Percentiles rank a stretch among this genome's conserved stretches.
phyloP scores from a whole-genome alignment of 495 filamentous ascomycete genomes.

The Xylaria venustula region DNA sequence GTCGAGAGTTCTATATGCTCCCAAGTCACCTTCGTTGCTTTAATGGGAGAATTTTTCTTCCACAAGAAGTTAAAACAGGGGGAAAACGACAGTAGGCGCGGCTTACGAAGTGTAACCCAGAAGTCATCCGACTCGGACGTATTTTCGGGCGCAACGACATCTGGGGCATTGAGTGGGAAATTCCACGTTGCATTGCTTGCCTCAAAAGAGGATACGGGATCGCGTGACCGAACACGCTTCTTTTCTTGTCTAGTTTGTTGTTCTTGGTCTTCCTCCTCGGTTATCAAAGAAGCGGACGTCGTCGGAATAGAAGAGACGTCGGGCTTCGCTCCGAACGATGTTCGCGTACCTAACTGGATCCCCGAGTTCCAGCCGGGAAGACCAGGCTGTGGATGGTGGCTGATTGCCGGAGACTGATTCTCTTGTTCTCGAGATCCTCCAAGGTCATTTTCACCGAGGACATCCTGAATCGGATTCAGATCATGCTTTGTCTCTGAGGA shows the following conservation, averaged over 20 bases:
- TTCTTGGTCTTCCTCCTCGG: neutral
- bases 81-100: too few relatives aligned
- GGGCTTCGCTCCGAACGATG: slow-evolving; percentile 18
- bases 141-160: neutral
- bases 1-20: too few relatives aligned
- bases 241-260: neutral
- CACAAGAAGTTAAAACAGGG: too few relatives aligned
- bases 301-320: slow-evolving; percentile 9
- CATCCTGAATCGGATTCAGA: neutral
- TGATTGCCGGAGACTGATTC: neutral
- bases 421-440: neutral
- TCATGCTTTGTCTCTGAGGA: neutral
- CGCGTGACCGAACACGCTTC: slow-evolving; percentile 4
- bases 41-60: too few relatives aligned
- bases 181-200: slow-evolving; percentile 17
- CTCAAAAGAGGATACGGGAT: slow-evolving; percentile 14
- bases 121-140: neutral
- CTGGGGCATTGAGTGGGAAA: slow-evolving; percentile 8
- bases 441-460: too few relatives aligned
- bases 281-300: neutral
- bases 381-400: neutral
- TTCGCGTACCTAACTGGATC: slow-evolving; percentile 25
- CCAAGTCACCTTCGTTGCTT: too few relatives aligned
- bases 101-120: neutral
- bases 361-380: slow-evolving; percentile 38